A percentile compares a stretch with the other conserved stretches of the same genome.
phyloP scores from a whole-genome alignment of 2,329 filamentous ascomycete genomes.

The Cucurbitaria berberidis region DNA sequence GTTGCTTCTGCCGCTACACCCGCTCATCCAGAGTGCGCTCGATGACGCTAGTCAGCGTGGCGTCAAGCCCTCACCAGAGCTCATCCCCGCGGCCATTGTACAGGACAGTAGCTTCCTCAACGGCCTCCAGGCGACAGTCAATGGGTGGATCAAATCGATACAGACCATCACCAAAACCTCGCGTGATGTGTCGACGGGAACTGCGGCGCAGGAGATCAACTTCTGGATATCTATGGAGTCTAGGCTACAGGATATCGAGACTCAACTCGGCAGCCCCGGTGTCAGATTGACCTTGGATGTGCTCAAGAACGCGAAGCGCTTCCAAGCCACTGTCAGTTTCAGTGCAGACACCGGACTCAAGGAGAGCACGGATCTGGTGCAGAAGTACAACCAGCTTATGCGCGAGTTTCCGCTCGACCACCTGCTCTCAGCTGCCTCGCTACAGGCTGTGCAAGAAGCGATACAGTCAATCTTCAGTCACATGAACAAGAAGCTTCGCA shows the following conservation, averaged over 20 bases:
- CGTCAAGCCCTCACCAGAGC: constrained; percentile 74
- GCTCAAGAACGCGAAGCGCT: constrained; percentile 94
- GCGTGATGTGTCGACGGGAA: constrained; percentile 76
- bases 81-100: constrained; percentile 76
- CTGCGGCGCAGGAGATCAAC: constrained; percentile 96
- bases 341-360: constrained; percentile 94
- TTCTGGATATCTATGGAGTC: constrained; percentile 99
- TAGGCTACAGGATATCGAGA: constrained; percentile 88
- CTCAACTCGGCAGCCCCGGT: constrained; percentile 84
- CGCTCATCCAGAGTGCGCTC: constrained; percentile 83
- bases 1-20: constrained; percentile 83
- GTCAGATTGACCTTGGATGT: constrained; percentile 92
- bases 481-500: constrained; percentile 96
- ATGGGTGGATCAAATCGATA: constrained; percentile 98
- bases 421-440: constrained; percentile 85
- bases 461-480: constrained; percentile 90
- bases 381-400: constrained; percentile 99
- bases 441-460: constrained; percentile 87
- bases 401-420: constrained; percentile 97
- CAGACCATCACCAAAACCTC: constrained; percentile 95
- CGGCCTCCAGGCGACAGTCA: constrained; percentile 89
- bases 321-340: constrained; percentile 97
- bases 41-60: constrained; percentile 74
- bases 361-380: constrained; percentile 93
- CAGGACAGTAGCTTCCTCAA: constrained; percentile 93